Base-by-base conservation (phyloP, 177 flowering plant species). In the Vitis hybrid region DNA sequence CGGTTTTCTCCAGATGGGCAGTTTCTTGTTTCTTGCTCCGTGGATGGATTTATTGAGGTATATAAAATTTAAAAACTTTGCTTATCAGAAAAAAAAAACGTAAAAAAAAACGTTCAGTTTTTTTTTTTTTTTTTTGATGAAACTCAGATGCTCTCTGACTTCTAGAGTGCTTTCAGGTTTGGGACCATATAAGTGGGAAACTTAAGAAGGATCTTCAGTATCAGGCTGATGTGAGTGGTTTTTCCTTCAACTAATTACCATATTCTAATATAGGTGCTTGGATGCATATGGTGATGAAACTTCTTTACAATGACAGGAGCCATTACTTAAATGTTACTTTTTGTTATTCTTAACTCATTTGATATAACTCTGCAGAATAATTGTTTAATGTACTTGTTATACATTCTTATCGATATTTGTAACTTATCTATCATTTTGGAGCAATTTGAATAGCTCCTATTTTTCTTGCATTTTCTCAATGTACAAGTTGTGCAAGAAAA, bases 11-110 rank as follows among this genome's bases (percentile, higher is more conserved):
- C 98, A 65, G 99, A 96, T 83, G 99, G 99, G 19, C 99, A 96
- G 75, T 84, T 84, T 79, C 97, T 96, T 77, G 94, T 91, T 70
- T 93, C 99, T 48, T 88, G 90, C 75, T 93, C 99, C 15, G 88
- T 93, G 68, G 99, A 96, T 85, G 98, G 98, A 68, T 90, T 93
- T 82, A 83, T 96, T 79, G 99, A 96, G 97, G 99, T 94, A 81
- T 48, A 26, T 56, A 49, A 73, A 10, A 1, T 19, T 17, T 11
- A 9, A n/a, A 61, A 19, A n/a, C 30, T 39, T 56, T 60, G 6
- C 39, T 17, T 32, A 17, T 2, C 7, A 1, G 0, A 21, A 9
- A 30, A 14, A 62, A n/a, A 26, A 26, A 26, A 26, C 26, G 4
- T 3, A 3, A 26, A 26, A 26, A 26, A 4, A 26, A 26, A 3